phyloP scores from a whole-genome alignment of 2,329 filamentous ascomycete genomes.

The Aspergillus tanneri region DNA sequence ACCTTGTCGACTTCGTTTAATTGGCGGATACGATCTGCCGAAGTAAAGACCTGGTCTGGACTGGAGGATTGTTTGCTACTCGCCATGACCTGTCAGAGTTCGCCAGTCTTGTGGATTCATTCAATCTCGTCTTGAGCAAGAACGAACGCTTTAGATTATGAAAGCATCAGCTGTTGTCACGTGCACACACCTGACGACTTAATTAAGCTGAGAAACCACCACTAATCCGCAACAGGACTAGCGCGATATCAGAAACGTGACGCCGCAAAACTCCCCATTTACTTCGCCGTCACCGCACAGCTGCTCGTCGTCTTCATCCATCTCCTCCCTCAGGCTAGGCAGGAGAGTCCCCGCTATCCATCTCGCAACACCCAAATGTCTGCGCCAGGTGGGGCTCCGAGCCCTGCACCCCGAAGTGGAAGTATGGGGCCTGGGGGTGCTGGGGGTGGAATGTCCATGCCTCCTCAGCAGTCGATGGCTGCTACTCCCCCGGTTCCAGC shows the following conservation, averaged over 20 bases:
- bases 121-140: too few species aligned
- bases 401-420: constrained; percentile 49
- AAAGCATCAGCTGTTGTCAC: constrained; percentile 11
- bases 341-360: background rate
- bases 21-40: constrained; percentile 76
- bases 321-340: background rate
- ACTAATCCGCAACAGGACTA: constrained; percentile 6
- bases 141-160: too few species aligned
- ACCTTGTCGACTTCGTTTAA: constrained; percentile 76
- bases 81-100: too few species aligned
- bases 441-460: constrained; percentile 45
- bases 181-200: constrained; percentile 8
- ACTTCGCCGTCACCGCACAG: constrained; percentile 7
- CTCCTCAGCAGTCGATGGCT: constrained; percentile 50
- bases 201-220: background rate
- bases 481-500: constrained; percentile 48
- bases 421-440: constrained; percentile 50
- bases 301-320: constrained; percentile 6
- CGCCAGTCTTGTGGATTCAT: too few species aligned
- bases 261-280: constrained; percentile 14
- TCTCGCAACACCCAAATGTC: constrained; percentile 40
- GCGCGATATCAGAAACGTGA: constrained; percentile 27
- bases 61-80: constrained; percentile 23
- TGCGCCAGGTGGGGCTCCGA: constrained; percentile 47
- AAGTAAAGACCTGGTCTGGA: constrained; percentile 55